Evolutionary conservation across 352 stramenopile genomes (phyloP).

Genomic region (Globisporangium middletonii): DNA sequence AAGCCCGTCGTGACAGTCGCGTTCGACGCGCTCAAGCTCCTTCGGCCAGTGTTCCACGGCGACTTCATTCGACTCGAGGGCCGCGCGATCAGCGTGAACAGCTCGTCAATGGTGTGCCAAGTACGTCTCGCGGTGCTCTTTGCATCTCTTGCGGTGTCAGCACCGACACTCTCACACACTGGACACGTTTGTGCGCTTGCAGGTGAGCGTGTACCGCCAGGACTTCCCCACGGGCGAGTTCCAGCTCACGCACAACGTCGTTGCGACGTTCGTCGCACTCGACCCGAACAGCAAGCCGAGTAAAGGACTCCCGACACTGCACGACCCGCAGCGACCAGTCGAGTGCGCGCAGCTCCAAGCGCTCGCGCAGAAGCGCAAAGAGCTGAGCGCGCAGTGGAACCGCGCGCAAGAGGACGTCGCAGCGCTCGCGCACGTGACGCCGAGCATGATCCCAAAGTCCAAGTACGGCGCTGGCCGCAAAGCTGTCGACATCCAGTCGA

Average conservation of each 20-base stretch:
- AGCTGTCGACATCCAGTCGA: conserved; percentile 24
- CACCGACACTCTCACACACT: too few species aligned
- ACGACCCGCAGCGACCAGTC: conserved; percentile 16
- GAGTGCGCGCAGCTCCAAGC: conserved; percentile 23
- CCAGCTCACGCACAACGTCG: conserved; percentile 37
- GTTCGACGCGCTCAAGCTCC: conserved; percentile 37
- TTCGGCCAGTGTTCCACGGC: conserved; percentile 32
- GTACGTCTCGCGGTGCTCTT: conserved; percentile 6
- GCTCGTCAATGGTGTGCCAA: conserved; percentile 36
- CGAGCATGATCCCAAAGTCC: conserved; percentile 22
- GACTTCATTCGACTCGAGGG: conserved; percentile 38
- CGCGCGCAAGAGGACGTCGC: conserved; percentile 20
- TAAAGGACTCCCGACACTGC: conserved; percentile 17
- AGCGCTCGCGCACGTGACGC: conserved; percentile 20
- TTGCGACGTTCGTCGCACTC: conserved; percentile 36
- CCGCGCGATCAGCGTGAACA: conserved; percentile 27
- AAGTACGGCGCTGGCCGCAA: conserved; percentile 8
- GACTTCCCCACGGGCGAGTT: conserved; percentile 28
- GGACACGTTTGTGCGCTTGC: too few species aligned
- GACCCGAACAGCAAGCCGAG: conserved; percentile 15
- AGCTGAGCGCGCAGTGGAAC: conserved; percentile 26
- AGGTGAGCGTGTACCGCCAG: conserved; percentile 31
- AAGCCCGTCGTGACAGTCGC: conserved; percentile 31
- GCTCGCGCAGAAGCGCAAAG: conserved; percentile 25
- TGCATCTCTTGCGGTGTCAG: conserved; percentile 3